Conservation (phyloP, 2,329 filamentous ascomycete genomes). For the Ambrosiella cleistominuta region DNA sequence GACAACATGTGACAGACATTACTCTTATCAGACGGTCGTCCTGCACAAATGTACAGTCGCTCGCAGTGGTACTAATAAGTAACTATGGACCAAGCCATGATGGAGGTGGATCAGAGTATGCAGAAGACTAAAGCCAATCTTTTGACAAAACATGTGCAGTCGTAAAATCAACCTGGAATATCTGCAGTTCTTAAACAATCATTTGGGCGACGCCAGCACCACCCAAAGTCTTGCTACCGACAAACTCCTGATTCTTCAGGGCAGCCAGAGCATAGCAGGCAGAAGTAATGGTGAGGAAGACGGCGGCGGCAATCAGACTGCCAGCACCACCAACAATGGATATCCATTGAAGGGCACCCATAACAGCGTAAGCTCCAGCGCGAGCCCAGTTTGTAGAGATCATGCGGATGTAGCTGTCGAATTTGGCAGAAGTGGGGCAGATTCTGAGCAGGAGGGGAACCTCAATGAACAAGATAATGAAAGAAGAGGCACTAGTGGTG, state of each 20-base stretch:
- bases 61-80: too few species aligned
- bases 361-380: slow-evolving; percentile 64
- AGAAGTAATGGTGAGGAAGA: slow-evolving; percentile 61
- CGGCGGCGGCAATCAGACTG: slow-evolving; percentile 69
- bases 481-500: slow-evolving; percentile 42
- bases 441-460: slow-evolving; percentile 91
- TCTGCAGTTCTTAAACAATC: slow-evolving; percentile 52
- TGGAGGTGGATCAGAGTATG: too few species aligned
- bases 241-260: slow-evolving; percentile 68
- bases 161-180: neutral
- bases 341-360: slow-evolving; percentile 72
- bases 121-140: too few species aligned
- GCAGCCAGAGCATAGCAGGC: slow-evolving; percentile 67
- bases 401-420: slow-evolving; percentile 76
- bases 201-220: slow-evolving; percentile 90
- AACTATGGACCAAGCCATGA: too few species aligned
- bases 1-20: too few species aligned
- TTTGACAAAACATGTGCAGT: neutral
- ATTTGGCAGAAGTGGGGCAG: slow-evolving; percentile 80
- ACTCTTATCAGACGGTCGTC: too few species aligned
- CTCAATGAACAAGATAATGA: slow-evolving; percentile 70
- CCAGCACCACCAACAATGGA: slow-evolving; percentile 48
- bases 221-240: slow-evolving; percentile 88
- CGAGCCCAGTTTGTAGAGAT: slow-evolving; percentile 97
- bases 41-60: too few species aligned